These are phyloP conservation scores for Sporodiniella umbellata DNA, from an alignment of 371 early-diverging fungal genomes.

Conservation along the genomic window DNA sequence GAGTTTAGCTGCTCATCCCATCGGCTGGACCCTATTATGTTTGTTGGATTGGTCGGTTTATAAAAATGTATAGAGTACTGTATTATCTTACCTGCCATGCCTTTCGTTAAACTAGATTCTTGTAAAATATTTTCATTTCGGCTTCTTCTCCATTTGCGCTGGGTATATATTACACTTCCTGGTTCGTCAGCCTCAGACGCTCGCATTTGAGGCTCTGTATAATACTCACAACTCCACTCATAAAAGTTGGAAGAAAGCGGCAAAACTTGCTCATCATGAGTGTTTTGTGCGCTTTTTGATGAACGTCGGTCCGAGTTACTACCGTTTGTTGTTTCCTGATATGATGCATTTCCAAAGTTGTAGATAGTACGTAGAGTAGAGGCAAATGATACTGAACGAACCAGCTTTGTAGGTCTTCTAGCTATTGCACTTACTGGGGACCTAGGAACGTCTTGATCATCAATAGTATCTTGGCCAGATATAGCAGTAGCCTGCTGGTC, in stretches of 20 bases:
- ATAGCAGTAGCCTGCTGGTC: conserved; percentile 18
- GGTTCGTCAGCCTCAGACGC: conserved; percentile 82
- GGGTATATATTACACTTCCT: conserved; percentile 76
- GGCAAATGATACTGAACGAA: conserved; percentile 49
- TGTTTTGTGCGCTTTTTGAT: neutral
- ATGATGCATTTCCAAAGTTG: conserved; percentile 35
- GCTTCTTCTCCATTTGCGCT: conserved; percentile 73
- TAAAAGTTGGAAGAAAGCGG: conserved; percentile 67
- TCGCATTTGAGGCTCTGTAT: conserved; percentile 87
- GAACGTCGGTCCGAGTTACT: neutral
- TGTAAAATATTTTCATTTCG: conserved; percentile 70
- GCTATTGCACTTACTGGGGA: conserved; percentile 5
- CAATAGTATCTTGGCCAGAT: conserved; percentile 18
- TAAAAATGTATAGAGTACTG: neutral
- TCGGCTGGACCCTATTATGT: conserved; percentile 46
- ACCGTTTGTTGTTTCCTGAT: neutral
- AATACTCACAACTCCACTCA: conserved; percentile 86
- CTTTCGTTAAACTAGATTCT: conserved; percentile 54
- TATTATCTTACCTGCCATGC: conserved; percentile 31
- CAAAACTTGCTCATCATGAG: conserved; percentile 22
- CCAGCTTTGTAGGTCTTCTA: conserved; percentile 33
- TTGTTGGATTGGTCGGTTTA: no score
- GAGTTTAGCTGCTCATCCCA: conserved; percentile 64
- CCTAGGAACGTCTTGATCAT: neutral
- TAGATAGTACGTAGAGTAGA: conserved; percentile 49